These are phyloP conservation scores for Penicillium longicatenatum DNA, from an alignment of 495 filamentous ascomycete genomes.

Conservation along the genomic window DNA sequence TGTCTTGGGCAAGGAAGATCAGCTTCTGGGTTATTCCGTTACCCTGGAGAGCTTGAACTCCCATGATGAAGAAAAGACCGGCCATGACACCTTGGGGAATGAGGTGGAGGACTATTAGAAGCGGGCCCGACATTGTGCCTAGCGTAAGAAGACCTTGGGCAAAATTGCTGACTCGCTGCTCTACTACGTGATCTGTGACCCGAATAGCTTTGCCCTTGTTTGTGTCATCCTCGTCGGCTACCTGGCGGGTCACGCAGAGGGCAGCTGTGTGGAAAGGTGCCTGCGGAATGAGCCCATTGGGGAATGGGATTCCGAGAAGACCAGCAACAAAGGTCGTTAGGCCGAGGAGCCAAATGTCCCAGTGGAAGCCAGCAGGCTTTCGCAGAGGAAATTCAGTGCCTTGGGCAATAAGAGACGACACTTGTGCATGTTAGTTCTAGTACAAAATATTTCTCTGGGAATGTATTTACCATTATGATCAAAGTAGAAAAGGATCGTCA, in stretches of 20 bases:
- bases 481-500: conserved; percentile 91
- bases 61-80: conserved; percentile 95
- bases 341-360: conserved; percentile 92
- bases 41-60: conserved; percentile 73
- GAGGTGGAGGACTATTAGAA: conserved; percentile 78
- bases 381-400: conserved; percentile 88
- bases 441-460: neutral
- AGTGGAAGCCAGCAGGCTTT: conserved; percentile 95
- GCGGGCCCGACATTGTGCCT: conserved; percentile 84
- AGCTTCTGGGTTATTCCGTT: conserved; percentile 86
- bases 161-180: conserved; percentile 88
- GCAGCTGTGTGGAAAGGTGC: conserved; percentile 90
- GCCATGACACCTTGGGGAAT: conserved; percentile 88
- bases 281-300: conserved; percentile 91
- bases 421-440: conserved; percentile 33
- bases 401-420: conserved; percentile 87
- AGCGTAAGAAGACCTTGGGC: conserved; percentile 81
- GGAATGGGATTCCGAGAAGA: conserved; percentile 83
- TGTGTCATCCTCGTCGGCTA: conserved; percentile 58
- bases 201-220: conserved; percentile 64
- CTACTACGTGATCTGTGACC: conserved; percentile 73
- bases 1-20: conserved; percentile 72
- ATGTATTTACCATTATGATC: conserved; percentile 74
- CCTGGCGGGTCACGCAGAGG: conserved; percentile 70
- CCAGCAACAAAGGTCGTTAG: conserved; percentile 84